Conservation (phyloP, 2,329 filamentous ascomycete genomes). For the Aspergillus nomiae region DNA sequence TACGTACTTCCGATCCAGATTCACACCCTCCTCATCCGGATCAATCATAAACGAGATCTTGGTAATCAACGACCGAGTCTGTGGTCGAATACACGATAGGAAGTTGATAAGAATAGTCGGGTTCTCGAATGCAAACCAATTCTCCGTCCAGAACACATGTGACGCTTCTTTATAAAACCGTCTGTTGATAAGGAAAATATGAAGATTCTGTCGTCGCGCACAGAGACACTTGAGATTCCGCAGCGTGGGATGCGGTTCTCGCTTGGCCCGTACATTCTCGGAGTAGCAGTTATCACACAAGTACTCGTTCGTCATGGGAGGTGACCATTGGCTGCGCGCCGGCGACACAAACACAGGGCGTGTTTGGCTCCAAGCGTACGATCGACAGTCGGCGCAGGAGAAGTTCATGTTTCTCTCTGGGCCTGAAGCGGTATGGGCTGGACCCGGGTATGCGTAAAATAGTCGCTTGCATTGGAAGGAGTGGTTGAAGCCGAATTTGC, state of each 20-base stretch:
- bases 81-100: constrained; percentile 10
- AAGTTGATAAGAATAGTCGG: constrained; percentile 13
- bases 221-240: background rate
- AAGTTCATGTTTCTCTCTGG: background rate
- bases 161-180: constrained; percentile 14
- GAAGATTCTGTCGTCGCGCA: background rate
- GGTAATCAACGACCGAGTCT: constrained; percentile 22
- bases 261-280: constrained; percentile 3
- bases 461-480: background rate
- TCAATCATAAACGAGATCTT: constrained; percentile 13
- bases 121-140: constrained; percentile 18
- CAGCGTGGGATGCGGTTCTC: constrained; percentile 2
- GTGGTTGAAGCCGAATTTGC: constrained; percentile 16
- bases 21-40: background rate
- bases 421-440: background rate
- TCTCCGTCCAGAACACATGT: constrained; percentile 17
- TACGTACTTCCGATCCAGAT: background rate
- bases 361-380: background rate
- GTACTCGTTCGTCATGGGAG: constrained; percentile 9
- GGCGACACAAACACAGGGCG: constrained; percentile 8
- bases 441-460: background rate
- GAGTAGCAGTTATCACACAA: constrained; percentile 20
- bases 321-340: constrained; percentile 16
- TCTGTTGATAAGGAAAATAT: background rate
- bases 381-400: background rate